phyloP scores from a whole-genome alignment of 2,329 filamentous ascomycete species.

The Aspergillus phoenicis region DNA sequence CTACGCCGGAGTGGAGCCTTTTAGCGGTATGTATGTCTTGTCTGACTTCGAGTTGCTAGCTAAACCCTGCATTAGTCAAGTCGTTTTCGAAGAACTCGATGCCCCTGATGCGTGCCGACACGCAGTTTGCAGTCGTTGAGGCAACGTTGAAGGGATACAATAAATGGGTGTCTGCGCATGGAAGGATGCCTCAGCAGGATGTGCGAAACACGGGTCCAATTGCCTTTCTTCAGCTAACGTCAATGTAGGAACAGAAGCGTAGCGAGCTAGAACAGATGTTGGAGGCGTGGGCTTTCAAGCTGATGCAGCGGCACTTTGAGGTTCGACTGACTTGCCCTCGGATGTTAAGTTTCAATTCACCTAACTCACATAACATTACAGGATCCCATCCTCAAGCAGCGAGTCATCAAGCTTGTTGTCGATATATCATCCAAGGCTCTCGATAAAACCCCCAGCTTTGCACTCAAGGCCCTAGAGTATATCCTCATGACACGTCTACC shows the following conservation, averaged over 20 bases:
- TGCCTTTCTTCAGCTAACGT: conserved; percentile 9
- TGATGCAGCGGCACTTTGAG: conserved; percentile 46
- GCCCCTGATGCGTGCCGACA: conserved; percentile 71
- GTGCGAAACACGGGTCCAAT: conserved; percentile 29
- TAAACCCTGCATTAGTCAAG: conserved; percentile 30
- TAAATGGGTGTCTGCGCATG: conserved; percentile 68
- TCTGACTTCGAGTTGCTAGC: neutral
- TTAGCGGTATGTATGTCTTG: conserved; percentile 59
- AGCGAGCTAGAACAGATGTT: conserved; percentile 42
- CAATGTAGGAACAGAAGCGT: conserved; percentile 40
- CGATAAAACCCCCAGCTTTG: conserved; percentile 75
- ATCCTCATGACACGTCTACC: conserved; percentile 82
- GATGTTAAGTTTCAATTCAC: neutral
- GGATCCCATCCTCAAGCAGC: conserved; percentile 81
- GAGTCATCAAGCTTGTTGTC: conserved; percentile 78
- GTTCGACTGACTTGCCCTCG: conserved; percentile 24
- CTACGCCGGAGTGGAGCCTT: conserved; percentile 69
- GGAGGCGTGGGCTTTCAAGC: conserved; percentile 45
- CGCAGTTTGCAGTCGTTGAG: conserved; percentile 86
- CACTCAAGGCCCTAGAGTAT: conserved; percentile 86
- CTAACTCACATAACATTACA: conserved; percentile 29
- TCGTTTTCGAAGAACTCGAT: conserved; percentile 46
- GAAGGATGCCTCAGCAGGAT: conserved; percentile 55
- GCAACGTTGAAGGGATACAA: conserved; percentile 85
- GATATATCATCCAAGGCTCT: conserved; percentile 81